Base-by-base conservation (phyloP, 148 eudicot species). In the Fallopia convolvulus region DNA sequence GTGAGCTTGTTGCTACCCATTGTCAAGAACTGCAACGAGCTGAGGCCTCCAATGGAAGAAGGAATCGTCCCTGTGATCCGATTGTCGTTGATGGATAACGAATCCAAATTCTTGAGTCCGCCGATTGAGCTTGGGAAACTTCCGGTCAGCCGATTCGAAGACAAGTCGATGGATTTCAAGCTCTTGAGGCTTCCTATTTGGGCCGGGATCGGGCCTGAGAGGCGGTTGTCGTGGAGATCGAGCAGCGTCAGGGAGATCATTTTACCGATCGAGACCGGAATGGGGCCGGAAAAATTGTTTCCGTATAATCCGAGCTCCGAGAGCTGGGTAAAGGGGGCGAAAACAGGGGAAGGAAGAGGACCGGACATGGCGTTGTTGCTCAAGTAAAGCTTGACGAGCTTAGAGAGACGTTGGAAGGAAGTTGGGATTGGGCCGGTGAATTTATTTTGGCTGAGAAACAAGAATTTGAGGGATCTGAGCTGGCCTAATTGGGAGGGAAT, bases 401-500 rank as follows among this genome's bases (percentile, higher is more conserved):
- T 83, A 7, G 12, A 49, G 1, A 94, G 90, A 42, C 39, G 10
- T 20, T 79, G 71, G 60, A 94, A 77, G 1, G 93, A 83, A 55
- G 33, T 11, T 30, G 98, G 98, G 66, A 94, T 78, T 0, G 86
- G 39, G 4, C 96, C 96, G 0, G 75, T 76, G 56, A 94, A 86
- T 42, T 83, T 76, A 79, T 94, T 94, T 2, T 83, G 63, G 76
- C 85, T 80, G 32, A 94, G 83, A 58, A 79, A 85, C 3, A 94
- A 86, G 47, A 77, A 75, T 13, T 74, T 79, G 32, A 94, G 81
- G 26, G 60, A 71, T 1, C 86, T 75, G 18, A 94, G 79, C 14
- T 81, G 84, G 46, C 97, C 95, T 3, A 94, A 40, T 75, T 90
- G 88, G 0, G 85, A 44, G 0, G 97, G 98, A 8, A 94, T 90